Evolutionary conservation across 2,329 filamentous ascomycete genomes (phyloP), one percentile per base, ranked within the genome.

Genomic region (Pestalotiopsis sp.): DNA sequence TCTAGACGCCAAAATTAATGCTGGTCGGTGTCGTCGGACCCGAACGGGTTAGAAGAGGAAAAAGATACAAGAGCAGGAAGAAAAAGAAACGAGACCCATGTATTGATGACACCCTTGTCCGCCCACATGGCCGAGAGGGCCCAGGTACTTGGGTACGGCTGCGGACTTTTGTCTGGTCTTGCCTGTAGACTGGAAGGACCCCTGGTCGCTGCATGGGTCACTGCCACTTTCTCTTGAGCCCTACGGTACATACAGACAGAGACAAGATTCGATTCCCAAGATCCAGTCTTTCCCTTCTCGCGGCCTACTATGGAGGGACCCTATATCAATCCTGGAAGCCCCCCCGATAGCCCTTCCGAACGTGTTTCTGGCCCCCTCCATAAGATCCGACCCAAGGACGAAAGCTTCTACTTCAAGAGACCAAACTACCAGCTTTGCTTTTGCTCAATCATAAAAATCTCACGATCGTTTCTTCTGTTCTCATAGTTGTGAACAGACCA

Each of bases 241-340:
- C 38, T 66, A 68, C 62, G 25, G 31, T 52, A 52, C 45, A 52
- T 52, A 52, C 45, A 52, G 20, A n/a, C 45, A 45, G 17, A 17
- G 12, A 17, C 12, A 13, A 52, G 45, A 52, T 52, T 52, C 45
- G 61, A 64, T 64, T 58, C 38, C 60, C 36, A 61, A 70, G 68
- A 68, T 66, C 63, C 68, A 68, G 59, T 39, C 59, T 39, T 36
- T 12, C 12, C 59, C 20, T 61, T 45, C 49, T 60, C 58, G 45
- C 25, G 52, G 61, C 61, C 66, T 66, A 66, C 66, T 62, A 56
- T 31, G 31, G 31, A 9, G 7, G 27, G 31, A 31, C 31, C 41
- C 58, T 75, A 74, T 75, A 76, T 74, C 68, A 72, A 71, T 72
- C 67, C 69, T 70, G 62, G 68, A 69, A 68, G 69, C 72, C 74